phyloP scores from a whole-genome alignment of 345 rosid genomes.

The Syzygium grande region DNA sequence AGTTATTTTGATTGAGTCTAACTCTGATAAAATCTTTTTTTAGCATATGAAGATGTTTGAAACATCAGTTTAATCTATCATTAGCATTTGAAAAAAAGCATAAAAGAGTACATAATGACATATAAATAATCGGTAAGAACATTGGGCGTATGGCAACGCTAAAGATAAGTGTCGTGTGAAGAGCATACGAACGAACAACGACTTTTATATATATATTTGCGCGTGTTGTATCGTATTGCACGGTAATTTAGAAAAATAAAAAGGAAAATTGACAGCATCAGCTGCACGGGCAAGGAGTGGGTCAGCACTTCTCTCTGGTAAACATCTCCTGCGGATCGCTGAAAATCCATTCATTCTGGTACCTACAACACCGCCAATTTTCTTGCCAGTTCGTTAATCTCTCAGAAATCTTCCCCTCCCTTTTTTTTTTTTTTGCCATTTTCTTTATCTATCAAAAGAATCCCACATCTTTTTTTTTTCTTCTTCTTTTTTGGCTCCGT shows the following conservation, averaged over 20 bases:
- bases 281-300: background rate
- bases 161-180: background rate
- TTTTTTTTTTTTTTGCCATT: no score
- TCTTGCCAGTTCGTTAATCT: background rate
- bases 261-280: background rate
- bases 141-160: fast-evolving
- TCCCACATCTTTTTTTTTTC: no score
- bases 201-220: background rate
- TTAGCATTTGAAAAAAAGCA: background rate
- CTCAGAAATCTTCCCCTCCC: background rate
- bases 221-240: background rate
- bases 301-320: background rate
- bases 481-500: background rate
- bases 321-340: background rate
- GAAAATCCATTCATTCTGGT: background rate
- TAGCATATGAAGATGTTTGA: no score
- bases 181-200: background rate
- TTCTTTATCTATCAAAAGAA: no score
- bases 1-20: background rate
- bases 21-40: background rate
- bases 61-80: background rate
- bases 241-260: background rate
- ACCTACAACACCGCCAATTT: background rate
- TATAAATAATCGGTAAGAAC: fast-evolving
- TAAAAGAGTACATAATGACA: background rate